phyloP scores from a whole-genome alignment of 495 filamentous ascomycete genomes.

The Penicillium diatomitis region DNA sequence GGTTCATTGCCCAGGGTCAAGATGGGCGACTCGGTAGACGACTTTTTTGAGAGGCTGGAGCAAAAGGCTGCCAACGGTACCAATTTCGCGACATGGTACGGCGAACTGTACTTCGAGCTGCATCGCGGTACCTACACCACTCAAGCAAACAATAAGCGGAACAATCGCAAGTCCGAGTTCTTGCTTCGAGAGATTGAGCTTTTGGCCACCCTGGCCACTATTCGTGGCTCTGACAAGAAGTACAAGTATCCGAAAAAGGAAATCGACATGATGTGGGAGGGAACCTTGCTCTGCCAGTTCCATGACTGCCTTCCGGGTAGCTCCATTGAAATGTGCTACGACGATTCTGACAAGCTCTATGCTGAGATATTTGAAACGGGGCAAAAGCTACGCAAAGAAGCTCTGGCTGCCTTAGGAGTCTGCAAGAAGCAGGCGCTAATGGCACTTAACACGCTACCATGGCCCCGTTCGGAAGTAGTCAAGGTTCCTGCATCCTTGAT shows the following conservation, averaged over 20 bases:
- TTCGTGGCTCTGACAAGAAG: conserved; percentile 42
- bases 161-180: conserved; percentile 79
- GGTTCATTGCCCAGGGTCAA: conserved; percentile 79
- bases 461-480: conserved; percentile 66
- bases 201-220: conserved; percentile 75
- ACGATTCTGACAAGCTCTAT: conserved; percentile 85
- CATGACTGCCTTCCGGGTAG: conserved; percentile 96
- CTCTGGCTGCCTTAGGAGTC: conserved; percentile 58
- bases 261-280: conserved; percentile 92
- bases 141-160: conserved; percentile 91
- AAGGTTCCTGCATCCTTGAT: conserved; percentile 38
- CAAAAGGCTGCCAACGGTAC: conserved; percentile 59
- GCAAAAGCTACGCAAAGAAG: conserved; percentile 56
- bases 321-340: conserved; percentile 93
- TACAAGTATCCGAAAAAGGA: conserved; percentile 90
- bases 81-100: conserved; percentile 92
- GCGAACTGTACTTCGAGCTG: conserved; percentile 94
- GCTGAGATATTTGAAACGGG: conserved; percentile 72
- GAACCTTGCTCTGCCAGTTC: conserved; percentile 79
- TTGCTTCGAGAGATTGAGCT: conserved; percentile 80
- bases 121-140: conserved; percentile 96
- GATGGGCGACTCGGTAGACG: conserved; percentile 88
- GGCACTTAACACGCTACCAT: conserved; percentile 75
- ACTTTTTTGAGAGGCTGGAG: conserved; percentile 84
- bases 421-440: conserved; percentile 27